Evolutionary conservation across 1,139 yeast genomes (phyloP), one percentile per base, ranked within the genome.

Genomic region (Taiozyma sp.): DNA sequence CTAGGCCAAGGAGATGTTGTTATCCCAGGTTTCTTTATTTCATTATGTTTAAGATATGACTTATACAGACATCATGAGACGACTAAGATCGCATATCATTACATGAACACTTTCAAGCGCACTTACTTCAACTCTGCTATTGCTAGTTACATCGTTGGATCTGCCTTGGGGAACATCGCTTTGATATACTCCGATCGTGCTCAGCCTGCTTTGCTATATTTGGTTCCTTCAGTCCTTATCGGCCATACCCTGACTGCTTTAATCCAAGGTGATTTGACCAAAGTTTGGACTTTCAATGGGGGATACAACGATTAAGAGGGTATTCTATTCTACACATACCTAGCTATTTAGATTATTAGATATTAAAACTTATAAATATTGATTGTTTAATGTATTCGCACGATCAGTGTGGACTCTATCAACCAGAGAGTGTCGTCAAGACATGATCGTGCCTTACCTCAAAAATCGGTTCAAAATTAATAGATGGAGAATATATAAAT

Each of bases 191-290:
- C 59, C 55, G 61, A 74, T 4, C 65, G 63, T 7, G 88, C 84
- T 1, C 91, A 84, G 65, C 91, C 91, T 1, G 91, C 91, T 0
- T 68, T 85, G 53, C 65, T 84, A 27, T 84, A 83, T 61, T 67
- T 84, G 41, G 82, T 83, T 8, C 91, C 92, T 4, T 63, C 73
- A 5, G 54, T 83, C 47, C 52, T 79, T 1, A 30, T 70, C 0
- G 68, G 76, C 1, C 69, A 72, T 2, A 40, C 66, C 1, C 41
- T 59, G 0, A 59, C 69, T 4, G 78, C 80, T 0, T 43, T 59
- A 23, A 27, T 52, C 10, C 64, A 70, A 27, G 76, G 76, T 1
- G 87, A 83, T 43, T 57, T 78, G 29, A 53, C 52, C 0, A 57
- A 65, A 27, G 54, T 81, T 28, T 28, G 30, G 30, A 10, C 4